Conservation (phyloP, 2,329 filamentous ascomycete genomes). For the Colletotrichum endophyticum region DNA sequence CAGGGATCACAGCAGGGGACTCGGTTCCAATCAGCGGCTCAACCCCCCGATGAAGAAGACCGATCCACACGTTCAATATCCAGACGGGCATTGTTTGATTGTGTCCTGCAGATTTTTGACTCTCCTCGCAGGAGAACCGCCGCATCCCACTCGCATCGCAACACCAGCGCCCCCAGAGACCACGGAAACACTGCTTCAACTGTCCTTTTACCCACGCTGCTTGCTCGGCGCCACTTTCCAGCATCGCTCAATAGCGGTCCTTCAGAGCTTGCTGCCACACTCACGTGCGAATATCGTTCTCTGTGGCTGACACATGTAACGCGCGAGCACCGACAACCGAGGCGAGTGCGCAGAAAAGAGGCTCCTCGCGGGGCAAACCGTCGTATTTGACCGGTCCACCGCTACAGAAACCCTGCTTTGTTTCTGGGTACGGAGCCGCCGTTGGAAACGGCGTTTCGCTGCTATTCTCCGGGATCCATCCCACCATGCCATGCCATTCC, state of each 20-base stretch:
- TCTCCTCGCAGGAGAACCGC: background rate
- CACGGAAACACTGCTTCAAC: background rate
- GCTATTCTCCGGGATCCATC: background rate
- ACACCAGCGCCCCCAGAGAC: background rate
- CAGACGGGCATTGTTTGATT: background rate
- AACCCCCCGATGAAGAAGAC: background rate
- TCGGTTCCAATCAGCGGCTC: background rate
- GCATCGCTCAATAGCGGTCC: background rate
- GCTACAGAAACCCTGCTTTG: background rate
- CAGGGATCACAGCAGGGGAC: background rate
- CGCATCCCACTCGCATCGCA: background rate
- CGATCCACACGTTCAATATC: background rate
- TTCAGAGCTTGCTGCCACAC: background rate
- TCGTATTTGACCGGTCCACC: background rate
- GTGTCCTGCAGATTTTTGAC: constrained; percentile 6
- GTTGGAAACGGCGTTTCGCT: background rate
- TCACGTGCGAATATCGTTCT: background rate
- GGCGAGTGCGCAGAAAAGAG: constrained; percentile 1
- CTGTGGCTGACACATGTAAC: constrained; percentile 1
- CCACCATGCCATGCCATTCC: background rate
- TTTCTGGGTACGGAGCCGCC: background rate
- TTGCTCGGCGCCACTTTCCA: background rate
- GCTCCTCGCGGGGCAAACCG: background rate
- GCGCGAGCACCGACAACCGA: constrained; percentile 7
- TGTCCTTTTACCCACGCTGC: background rate